A percentile compares a stretch with the other conserved stretches of the same genome.
These are phyloP conservation scores for Phytophthora lateralis DNA, from an alignment of 352 stramenopile species.

Conservation along the genomic window DNA sequence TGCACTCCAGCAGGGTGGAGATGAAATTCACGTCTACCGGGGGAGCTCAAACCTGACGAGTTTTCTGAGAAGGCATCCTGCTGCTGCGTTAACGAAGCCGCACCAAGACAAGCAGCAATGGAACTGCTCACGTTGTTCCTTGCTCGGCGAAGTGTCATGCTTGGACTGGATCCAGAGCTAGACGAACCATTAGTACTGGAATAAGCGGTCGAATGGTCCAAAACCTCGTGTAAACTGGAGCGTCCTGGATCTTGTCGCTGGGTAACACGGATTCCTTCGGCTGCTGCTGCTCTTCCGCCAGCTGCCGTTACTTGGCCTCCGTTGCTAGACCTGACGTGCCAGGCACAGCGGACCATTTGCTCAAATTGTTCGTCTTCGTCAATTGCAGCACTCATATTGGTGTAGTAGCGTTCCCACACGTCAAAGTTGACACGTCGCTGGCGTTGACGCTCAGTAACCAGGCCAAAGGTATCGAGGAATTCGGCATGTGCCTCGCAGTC, in stretches of 20 bases:
- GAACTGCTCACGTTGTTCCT: slow-evolving; percentile 58
- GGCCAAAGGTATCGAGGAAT: slow-evolving; percentile 85
- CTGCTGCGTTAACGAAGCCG: slow-evolving; percentile 6
- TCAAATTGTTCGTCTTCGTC: slow-evolving; percentile 94
- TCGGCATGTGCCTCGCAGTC: slow-evolving; percentile 79
- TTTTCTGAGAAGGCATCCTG: slow-evolving; percentile 9
- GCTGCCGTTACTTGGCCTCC: slow-evolving; percentile 14
- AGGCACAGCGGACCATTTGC: slow-evolving; percentile 91
- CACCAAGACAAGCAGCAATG: slow-evolving; percentile 60
- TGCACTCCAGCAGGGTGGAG: slow-evolving; percentile 57
- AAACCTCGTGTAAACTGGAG: slow-evolving; percentile 58
- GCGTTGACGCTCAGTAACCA: slow-evolving; percentile 42
- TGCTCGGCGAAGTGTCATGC: slow-evolving; percentile 34
- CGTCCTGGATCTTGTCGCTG: slow-evolving; percentile 16
- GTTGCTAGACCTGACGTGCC: slow-evolving; percentile 62
- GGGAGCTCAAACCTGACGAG: slow-evolving; percentile 13
- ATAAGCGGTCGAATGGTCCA: slow-evolving; percentile 56
- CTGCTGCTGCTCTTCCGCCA: not conserved
- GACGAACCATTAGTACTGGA: not conserved
- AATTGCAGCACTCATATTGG: slow-evolving; percentile 86
- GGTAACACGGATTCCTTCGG: slow-evolving; percentile 26
- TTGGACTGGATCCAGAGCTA: slow-evolving; percentile 19
- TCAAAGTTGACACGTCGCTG: slow-evolving; percentile 65
- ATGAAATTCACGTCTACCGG: slow-evolving; percentile 30
- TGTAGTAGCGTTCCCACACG: slow-evolving; percentile 89